Percentiles rank a stretch among this genome's conserved stretches.
These are phyloP conservation scores for Coffea eugenioides DNA, from an alignment of 257 asterid species.

Conservation along the genomic window DNA sequence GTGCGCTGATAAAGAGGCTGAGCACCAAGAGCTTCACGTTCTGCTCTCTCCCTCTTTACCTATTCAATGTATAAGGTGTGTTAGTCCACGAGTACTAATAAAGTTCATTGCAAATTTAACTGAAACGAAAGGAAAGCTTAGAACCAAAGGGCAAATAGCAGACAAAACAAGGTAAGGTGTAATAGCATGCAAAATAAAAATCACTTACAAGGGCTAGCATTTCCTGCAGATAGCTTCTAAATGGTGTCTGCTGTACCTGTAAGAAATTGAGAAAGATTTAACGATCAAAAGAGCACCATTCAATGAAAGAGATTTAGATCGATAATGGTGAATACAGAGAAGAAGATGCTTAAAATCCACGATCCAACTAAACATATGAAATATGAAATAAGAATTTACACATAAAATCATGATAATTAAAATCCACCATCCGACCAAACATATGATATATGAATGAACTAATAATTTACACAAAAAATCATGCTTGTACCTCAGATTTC, in stretches of 20 bases:
- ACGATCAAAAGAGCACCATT: background rate
- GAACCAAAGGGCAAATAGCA: background rate
- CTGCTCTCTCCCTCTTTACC: conserved; percentile 90
- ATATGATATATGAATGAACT: background rate
- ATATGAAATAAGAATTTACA: background rate
- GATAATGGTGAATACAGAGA: too few species aligned
- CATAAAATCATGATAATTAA: background rate
- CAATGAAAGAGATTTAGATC: background rate
- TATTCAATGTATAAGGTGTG: conserved; percentile 19
- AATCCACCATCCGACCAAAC: background rate
- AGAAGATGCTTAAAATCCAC: background rate
- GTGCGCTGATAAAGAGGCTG: conserved; percentile 92
- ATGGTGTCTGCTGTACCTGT: conserved; percentile 92
- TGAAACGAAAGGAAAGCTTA: background rate
- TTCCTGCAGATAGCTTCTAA: conserved; percentile 78
- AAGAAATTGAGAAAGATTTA: conserved; percentile 11
- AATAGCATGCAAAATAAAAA: background rate
- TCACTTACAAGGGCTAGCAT: conserved; percentile 78
- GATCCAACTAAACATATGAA: background rate
- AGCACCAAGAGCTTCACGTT: conserved; percentile 94
- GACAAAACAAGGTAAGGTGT: too few species aligned
- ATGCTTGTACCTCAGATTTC: background rate
- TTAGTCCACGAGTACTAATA: background rate
- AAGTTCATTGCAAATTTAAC: background rate
- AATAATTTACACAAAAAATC: background rate